Percentiles rank a stretch among this genome's conserved stretches.
These are phyloP conservation scores for Pythium angustatum DNA, from an alignment of 352 stramenopile genomes.

Conservation along the genomic window DNA sequence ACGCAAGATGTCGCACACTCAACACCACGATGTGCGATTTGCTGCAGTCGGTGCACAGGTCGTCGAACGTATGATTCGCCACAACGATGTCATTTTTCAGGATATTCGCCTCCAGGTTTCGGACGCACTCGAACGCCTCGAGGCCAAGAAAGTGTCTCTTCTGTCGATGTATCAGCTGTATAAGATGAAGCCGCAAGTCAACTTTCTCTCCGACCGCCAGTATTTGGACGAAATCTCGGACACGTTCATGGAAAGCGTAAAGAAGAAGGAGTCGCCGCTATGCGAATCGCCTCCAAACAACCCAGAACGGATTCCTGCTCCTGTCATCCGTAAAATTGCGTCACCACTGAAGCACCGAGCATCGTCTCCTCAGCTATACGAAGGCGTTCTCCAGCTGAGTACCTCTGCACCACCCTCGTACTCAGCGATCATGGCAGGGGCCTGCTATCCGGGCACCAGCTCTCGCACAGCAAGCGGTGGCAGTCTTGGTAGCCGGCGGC, in stretches of 20 bases:
- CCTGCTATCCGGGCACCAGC: not conserved
- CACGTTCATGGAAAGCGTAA: constrained; percentile 51
- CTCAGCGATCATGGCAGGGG: constrained; percentile 8
- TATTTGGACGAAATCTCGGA: constrained; percentile 66
- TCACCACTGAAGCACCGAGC: constrained; percentile 30
- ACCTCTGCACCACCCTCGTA: constrained; percentile 19
- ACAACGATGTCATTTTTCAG: constrained; percentile 79
- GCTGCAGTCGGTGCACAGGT: constrained; percentile 73
- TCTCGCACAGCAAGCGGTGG: constrained; percentile 24
- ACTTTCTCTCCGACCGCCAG: constrained; percentile 64
- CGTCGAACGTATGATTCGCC: constrained; percentile 75
- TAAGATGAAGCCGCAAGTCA: constrained; percentile 67
- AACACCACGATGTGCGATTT: constrained; percentile 76
- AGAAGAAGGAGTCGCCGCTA: constrained; percentile 21
- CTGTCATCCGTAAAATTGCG: constrained; percentile 23
- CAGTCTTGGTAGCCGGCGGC: constrained; percentile 32
- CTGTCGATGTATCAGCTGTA: constrained; percentile 66
- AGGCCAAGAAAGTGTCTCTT: constrained; percentile 65
- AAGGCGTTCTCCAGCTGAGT: constrained; percentile 22
- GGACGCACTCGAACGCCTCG: constrained; percentile 60
- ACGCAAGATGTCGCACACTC: constrained; percentile 49
- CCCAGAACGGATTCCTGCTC: constrained; percentile 20
- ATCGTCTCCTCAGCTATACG: constrained; percentile 31
- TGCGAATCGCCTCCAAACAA: constrained; percentile 31
- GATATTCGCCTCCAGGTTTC: constrained; percentile 61